A percentile compares a stretch with the other conserved stretches of the same genome.
These are phyloP conservation scores for Aspergillus sergii DNA, from an alignment of 2,329 filamentous ascomycete genomes.

Conservation along the genomic window DNA sequence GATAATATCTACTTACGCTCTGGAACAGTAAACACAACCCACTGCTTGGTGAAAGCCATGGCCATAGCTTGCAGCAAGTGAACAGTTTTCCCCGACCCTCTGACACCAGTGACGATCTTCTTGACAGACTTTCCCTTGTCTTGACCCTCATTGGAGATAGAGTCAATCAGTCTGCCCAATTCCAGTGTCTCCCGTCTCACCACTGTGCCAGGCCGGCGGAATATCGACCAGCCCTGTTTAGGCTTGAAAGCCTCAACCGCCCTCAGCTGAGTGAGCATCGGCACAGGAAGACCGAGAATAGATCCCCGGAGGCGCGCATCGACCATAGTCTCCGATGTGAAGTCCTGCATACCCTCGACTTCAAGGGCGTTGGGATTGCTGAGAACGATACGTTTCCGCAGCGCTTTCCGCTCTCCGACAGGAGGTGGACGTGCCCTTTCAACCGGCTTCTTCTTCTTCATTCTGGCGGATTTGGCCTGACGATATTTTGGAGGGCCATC, in stretches of 20 bases:
- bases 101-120: conserved; percentile 72
- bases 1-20: conserved; percentile 65
- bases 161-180: conserved; percentile 65
- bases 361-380: conserved; percentile 91
- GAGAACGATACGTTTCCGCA: conserved; percentile 85
- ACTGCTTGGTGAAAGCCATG: conserved; percentile 78
- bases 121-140: conserved; percentile 47
- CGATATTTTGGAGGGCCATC: conserved; percentile 38
- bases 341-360: conserved; percentile 67
- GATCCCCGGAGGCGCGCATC: conserved; percentile 61
- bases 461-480: conserved; percentile 43
- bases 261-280: conserved; percentile 76
- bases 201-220: conserved; percentile 77
- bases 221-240: conserved; percentile 84
- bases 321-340: conserved; percentile 60
- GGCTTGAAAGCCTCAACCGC: conserved; percentile 88
- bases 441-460: conserved; percentile 47
- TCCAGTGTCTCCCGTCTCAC: conserved; percentile 77
- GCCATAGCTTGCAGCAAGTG: conserved; percentile 81
- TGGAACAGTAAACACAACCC: conserved; percentile 86
- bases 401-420: conserved; percentile 80
- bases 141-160: conserved; percentile 49
- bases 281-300: conserved; percentile 69
- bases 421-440: conserved; percentile 60
- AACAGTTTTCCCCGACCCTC: conserved; percentile 82